These are phyloP conservation scores for Hyphopichia pseudoburtonii DNA, from an alignment of 1,139 yeast species.

Conservation along the genomic window DNA sequence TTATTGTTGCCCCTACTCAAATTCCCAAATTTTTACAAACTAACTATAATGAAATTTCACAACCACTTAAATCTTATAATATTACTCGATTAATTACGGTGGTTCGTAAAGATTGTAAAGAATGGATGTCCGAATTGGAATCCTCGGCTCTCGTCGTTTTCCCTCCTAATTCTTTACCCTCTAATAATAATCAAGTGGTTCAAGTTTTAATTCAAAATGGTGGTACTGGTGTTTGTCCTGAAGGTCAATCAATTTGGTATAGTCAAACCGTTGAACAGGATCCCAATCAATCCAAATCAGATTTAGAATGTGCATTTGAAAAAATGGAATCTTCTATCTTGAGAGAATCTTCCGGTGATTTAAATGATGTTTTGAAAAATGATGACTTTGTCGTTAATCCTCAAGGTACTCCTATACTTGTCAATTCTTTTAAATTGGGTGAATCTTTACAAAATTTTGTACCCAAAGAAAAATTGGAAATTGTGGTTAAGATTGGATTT, in stretches of 20 bases:
- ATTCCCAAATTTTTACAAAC: slow-evolving; percentile 49
- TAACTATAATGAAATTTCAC: slow-evolving; percentile 36
- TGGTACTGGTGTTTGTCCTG: slow-evolving; percentile 87
- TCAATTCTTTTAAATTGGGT: slow-evolving; percentile 83
- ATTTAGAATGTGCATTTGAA: slow-evolving; percentile 75
- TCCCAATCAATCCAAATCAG: slow-evolving; percentile 62
- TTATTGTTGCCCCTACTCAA: slow-evolving; percentile 72
- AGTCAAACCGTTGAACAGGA: slow-evolving; percentile 76
- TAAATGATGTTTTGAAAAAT: slow-evolving; percentile 45
- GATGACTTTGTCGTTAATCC: slow-evolving; percentile 54
- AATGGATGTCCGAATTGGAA: slow-evolving; percentile 89
- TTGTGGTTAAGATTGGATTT: slow-evolving; percentile 75
- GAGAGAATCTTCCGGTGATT: slow-evolving; percentile 68
- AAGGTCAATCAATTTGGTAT: slow-evolving; percentile 90
- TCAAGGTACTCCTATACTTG: slow-evolving; percentile 62
- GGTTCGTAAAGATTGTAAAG: slow-evolving; percentile 82
- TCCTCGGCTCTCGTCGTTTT: slow-evolving; percentile 85
- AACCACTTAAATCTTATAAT: slow-evolving; percentile 41
- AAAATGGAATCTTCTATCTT: slow-evolving; percentile 78
- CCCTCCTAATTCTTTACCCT: slow-evolving; percentile 81
- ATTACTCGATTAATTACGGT: slow-evolving; percentile 77
- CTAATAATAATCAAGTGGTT: slow-evolving; percentile 68
- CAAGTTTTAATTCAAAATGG: slow-evolving; percentile 87
- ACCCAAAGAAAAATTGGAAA: slow-evolving; percentile 76
- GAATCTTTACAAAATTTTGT: slow-evolving; percentile 80